Conservation (phyloP, 331 rosid genomes). For the Telfairia occidentalis region DNA sequence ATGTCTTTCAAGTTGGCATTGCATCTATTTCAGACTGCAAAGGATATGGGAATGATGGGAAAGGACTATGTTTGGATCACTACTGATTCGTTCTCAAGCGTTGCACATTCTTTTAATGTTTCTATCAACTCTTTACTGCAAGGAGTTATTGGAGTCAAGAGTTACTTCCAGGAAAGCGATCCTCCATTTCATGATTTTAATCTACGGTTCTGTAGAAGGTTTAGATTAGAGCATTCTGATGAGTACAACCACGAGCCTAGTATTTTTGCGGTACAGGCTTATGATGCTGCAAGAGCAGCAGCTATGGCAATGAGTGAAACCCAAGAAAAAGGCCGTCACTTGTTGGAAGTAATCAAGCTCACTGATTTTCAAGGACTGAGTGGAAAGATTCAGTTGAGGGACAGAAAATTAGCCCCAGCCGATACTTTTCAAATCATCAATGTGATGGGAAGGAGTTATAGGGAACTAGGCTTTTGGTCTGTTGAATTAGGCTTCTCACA, state of each 20-base stretch:
- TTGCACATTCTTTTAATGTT: constrained; percentile 34
- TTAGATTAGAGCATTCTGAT: constrained; percentile 21
- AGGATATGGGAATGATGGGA: constrained; percentile 33
- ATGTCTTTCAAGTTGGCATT: constrained; percentile 25
- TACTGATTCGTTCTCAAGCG: constrained; percentile 34
- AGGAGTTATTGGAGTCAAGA: constrained; percentile 37
- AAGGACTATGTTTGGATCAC: constrained; percentile 45
- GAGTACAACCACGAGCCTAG: constrained; percentile 38
- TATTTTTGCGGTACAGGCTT: constrained; percentile 31
- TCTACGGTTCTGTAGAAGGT: constrained; percentile 17
- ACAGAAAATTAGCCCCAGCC: constrained; percentile 15
- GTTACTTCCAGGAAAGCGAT: constrained; percentile 16
- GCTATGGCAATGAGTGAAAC: constrained; percentile 28
- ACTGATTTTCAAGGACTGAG: constrained; percentile 24
- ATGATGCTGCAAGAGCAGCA: constrained; percentile 32
- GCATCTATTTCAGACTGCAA: constrained; percentile 24
- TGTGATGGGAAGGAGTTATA: constrained; percentile 32
- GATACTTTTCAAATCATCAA: constrained; percentile 24
- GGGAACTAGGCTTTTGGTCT: constrained; percentile 40
- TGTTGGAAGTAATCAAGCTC: constrained; percentile 15
- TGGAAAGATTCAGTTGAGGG: constrained; percentile 24
- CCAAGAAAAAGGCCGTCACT: background rate
- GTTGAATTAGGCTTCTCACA: constrained; percentile 22
- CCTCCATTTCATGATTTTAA: constrained; percentile 9
- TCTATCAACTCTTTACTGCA: constrained; percentile 31